phyloP scores from a whole-genome alignment of 495 filamentous ascomycete species.

The Xylaria bambusicola region DNA sequence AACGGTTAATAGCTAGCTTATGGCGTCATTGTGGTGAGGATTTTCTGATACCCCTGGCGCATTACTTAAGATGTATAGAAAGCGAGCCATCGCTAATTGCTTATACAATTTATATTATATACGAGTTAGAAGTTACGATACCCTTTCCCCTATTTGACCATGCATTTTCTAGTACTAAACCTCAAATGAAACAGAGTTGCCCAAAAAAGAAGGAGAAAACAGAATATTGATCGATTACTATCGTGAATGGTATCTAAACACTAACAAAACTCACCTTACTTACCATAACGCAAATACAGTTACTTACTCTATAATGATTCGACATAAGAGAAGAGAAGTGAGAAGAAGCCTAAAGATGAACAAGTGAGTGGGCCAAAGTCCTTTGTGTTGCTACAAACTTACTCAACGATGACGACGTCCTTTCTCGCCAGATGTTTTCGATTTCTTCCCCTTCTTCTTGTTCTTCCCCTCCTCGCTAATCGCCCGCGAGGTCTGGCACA shows the following conservation, averaged over 20 bases:
- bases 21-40: conserved; percentile 13
- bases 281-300: not conserved
- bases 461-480: not conserved
- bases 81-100: conserved; percentile 12
- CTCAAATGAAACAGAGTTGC: not conserved
- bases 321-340: too few species aligned
- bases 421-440: too few species aligned
- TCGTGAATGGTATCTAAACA: too few species aligned
- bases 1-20: not conserved
- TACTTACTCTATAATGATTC: not conserved
- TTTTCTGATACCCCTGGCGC: conserved; percentile 16
- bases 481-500: conserved; percentile 6
- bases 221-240: too few species aligned
- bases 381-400: not conserved
- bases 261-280: not conserved
- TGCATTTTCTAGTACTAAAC: not conserved
- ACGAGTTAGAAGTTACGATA: not conserved
- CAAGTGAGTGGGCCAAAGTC: too few species aligned
- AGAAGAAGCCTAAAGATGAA: not conserved
- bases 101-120: conserved; percentile 7
- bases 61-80: conserved; percentile 10
- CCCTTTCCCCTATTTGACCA: not conserved
- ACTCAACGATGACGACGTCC: conserved; percentile 1
- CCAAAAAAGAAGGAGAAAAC: too few species aligned
- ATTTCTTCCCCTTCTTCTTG: too few species aligned